Base-by-base conservation (phyloP, 2,329 filamentous ascomycete genomes). In the Eutypa lata region DNA sequence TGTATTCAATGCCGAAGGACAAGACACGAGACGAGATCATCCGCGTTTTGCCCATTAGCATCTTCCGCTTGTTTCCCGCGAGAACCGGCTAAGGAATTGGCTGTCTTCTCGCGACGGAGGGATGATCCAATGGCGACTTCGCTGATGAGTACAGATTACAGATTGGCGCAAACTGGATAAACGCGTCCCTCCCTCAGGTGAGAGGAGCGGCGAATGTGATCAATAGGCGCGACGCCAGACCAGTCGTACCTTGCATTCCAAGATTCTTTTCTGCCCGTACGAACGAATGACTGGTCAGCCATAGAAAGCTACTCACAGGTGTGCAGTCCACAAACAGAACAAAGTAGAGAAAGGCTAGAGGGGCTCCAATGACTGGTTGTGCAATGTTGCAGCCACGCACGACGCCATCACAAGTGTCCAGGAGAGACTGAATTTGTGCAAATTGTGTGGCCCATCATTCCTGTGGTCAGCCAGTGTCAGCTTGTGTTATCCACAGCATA, bases 331-430 rank as follows among this genome's bases (percentile, higher is more conserved):
- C 38, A 42, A 19, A 8, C 38, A 42, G 38, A 21, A n/a, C n/a
- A n/a, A n/a, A n/a, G n/a, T 21, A 19, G 21, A 16, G 59, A 60
- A n/a, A 35, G 57, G 54, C 58, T 59, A 57, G 55, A 61, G 57
- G 59, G 61, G 53, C 53, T 57, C 58, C 60, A 59, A 61, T 54
- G 61, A 64, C 63, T 64, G 62, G 64, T 62, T 65, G 64, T 63
- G 62, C 57, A 53, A 65, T 63, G 64, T 66, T 64, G 61, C 63
- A 66, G 60, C 62, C 62, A 60, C 62, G 49, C 51, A 59, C 51
- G 59, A 53, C 52, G 53, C 59, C 50, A 56, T 53, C 49, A 49
- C 53, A 49, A 57, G 53, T 49, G 56, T 53, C 55, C 47, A 53
- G 48, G 57, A 55, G 62, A 58, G 55, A 56, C 37, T 57, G 54